Percentiles rank a stretch among this genome's conserved stretches.
Evolutionary conservation across 495 filamentous ascomycete genomes (phyloP).

Genomic region (Penicillium nucicola): DNA sequence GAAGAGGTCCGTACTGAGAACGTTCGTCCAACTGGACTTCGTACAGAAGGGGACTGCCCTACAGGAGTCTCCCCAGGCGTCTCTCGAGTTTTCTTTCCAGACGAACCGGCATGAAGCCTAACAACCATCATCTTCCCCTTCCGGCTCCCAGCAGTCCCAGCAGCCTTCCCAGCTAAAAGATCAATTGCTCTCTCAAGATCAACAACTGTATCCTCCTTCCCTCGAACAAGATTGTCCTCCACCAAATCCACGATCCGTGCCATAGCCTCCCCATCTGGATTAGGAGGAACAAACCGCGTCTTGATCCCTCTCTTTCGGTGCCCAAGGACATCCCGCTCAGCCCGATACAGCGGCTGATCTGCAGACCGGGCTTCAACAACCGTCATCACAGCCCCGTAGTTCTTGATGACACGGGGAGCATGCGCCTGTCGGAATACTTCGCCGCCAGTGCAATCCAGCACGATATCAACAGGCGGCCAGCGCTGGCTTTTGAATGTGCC

Average conservation of each 20-base stretch:
- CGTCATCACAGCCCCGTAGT: slow-evolving; percentile 35
- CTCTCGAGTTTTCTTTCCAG: too few relatives aligned
- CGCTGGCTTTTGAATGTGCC: slow-evolving; percentile 27
- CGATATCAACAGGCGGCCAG: slow-evolving; percentile 38
- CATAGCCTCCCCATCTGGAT: slow-evolving; percentile 32
- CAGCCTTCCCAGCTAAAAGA: slow-evolving; percentile 26
- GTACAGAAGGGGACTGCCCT: too few relatives aligned
- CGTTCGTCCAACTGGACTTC: too few relatives aligned
- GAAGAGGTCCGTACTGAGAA: too few relatives aligned
- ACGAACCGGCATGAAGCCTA: background rate
- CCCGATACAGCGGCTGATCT: slow-evolving; percentile 7
- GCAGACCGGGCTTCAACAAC: slow-evolving; percentile 31
- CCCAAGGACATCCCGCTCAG: slow-evolving; percentile 13
- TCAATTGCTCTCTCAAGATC: slow-evolving; percentile 30
- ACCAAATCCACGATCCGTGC: slow-evolving; percentile 32
- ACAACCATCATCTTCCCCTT: slow-evolving; percentile 36
- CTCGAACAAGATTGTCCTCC: slow-evolving; percentile 28
- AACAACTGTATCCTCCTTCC: slow-evolving; percentile 28
- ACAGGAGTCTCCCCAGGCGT: too few relatives aligned
- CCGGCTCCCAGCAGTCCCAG: slow-evolving; percentile 22
- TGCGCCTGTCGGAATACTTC: slow-evolving; percentile 33
- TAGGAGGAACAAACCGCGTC: slow-evolving; percentile 38
- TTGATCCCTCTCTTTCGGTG: slow-evolving; percentile 23
- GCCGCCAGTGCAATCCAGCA: slow-evolving; percentile 37
- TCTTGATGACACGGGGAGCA: slow-evolving; percentile 29